A percentile compares a stretch with the other conserved stretches of the same genome.
Conservation (phyloP, 1,284 basidiomycete species). For the Ganoderma multipileum region DNA sequence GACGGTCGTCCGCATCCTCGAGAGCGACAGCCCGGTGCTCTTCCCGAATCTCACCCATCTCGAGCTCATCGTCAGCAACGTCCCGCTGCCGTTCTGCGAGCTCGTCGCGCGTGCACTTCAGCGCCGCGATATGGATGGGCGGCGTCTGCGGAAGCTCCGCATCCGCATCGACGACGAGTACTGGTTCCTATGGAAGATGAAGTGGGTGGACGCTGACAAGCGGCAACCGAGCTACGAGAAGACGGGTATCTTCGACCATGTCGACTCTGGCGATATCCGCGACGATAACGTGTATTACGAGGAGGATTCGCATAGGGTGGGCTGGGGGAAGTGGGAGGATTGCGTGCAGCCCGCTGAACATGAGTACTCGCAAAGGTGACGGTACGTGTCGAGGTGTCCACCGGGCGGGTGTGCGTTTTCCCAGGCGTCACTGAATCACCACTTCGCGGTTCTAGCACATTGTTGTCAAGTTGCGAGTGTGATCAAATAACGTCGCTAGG, state of each 20-base stretch:
- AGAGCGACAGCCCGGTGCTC: neutral
- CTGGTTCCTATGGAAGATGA: neutral
- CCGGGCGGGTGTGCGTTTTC: neutral
- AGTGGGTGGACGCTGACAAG: neutral
- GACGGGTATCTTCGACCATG: neutral
- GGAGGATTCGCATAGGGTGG: neutral
- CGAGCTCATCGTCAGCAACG: neutral
- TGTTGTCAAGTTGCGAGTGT: too few species aligned
- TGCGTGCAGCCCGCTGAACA: neutral
- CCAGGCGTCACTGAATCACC: too few species aligned
- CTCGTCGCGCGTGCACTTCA: neutral
- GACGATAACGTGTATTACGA: neutral
- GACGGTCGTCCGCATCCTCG: neutral
- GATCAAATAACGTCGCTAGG: too few species aligned
- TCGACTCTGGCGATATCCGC: neutral
- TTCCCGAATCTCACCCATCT: neutral
- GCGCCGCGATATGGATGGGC: neutral
- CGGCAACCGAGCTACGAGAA: neutral
- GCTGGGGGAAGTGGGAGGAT: neutral
- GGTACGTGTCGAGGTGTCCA: neutral
- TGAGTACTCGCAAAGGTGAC: neutral
- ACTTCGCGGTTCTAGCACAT: too few species aligned
- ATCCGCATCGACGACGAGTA: neutral
- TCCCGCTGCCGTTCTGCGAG: neutral
- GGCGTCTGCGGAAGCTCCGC: neutral